Evolutionary conservation across 371 early-diverging fungal genomes (phyloP).

Genomic region (Syncephalastrum sp.): DNA sequence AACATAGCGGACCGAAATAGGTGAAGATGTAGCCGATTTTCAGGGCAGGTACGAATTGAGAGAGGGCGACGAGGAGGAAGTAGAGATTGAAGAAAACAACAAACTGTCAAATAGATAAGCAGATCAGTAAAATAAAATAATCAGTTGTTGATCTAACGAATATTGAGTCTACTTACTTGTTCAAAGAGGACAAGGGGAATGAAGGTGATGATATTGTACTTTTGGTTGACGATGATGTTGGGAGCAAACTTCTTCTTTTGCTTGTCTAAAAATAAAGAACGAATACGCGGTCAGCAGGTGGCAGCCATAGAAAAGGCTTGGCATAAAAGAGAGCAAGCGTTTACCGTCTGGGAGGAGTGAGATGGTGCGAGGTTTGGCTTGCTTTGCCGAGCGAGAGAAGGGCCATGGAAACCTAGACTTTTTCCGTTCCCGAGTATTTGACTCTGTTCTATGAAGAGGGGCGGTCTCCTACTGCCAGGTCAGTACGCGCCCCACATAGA

Average conservation of each 20-base stretch:
- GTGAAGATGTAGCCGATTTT: constrained; percentile 91
- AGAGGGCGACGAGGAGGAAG: constrained; percentile 93
- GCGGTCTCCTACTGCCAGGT: constrained; percentile 1
- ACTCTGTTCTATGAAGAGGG: constrained; percentile 6
- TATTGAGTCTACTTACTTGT: constrained; percentile 60
- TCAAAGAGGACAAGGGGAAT: constrained; percentile 90
- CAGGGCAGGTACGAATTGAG: constrained; percentile 90
- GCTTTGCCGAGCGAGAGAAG: constrained; percentile 18
- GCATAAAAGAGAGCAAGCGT: neutral
- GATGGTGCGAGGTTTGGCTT: constrained; percentile 31
- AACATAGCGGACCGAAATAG: constrained; percentile 93
- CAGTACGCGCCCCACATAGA: neutral
- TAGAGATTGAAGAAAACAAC: constrained; percentile 97
- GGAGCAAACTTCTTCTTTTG: constrained; percentile 65
- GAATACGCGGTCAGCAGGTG: no score
- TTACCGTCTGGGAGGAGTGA: constrained; percentile 33
- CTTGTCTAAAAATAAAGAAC: constrained; percentile 32
- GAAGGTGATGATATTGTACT: constrained; percentile 92
- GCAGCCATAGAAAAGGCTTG: no score
- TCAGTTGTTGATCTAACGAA: neutral
- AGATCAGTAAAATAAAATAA: neutral
- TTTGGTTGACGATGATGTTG: constrained; percentile 96
- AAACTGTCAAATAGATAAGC: constrained; percentile 57
- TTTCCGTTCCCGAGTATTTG: neutral
- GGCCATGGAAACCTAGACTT: constrained; percentile 16